phyloP scores from a whole-genome alignment of 768 basidiomycete species.

The Myochromella boudieri region DNA sequence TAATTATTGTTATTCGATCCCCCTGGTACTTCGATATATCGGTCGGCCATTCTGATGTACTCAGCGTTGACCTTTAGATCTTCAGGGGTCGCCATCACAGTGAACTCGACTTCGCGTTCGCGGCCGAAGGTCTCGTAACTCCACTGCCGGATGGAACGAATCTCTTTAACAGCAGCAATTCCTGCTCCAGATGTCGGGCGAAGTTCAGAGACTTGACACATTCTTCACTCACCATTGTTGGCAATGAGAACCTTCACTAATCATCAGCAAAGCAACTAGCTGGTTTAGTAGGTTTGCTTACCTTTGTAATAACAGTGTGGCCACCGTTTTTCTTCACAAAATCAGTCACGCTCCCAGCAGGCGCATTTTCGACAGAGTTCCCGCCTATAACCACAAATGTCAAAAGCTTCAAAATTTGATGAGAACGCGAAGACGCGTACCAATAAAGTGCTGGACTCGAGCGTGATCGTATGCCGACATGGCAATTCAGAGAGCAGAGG shows the following conservation, averaged over 20 bases:
- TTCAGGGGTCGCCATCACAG: constrained; percentile 99
- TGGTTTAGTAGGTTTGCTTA: constrained; percentile 34
- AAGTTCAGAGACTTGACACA: background rate
- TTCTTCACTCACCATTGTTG: constrained; percentile 75
- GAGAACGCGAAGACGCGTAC: constrained; percentile 26
- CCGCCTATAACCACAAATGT: constrained; percentile 61
- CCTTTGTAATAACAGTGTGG: constrained; percentile 98
- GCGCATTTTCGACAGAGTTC: constrained; percentile 85
- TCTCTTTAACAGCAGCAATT: constrained; percentile 99
- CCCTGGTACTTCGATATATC: constrained; percentile 98
- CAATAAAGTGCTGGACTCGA: constrained; percentile 55
- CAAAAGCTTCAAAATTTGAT: constrained; percentile 4
- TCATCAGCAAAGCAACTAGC: constrained; percentile 9
- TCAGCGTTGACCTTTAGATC: constrained; percentile 98
- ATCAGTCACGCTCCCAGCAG: constrained; percentile 77
- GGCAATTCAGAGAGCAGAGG: constrained; percentile 21
- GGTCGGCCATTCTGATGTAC: constrained; percentile 99
- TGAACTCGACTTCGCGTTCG: constrained; percentile 96
- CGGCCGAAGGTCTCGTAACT: constrained; percentile 98
- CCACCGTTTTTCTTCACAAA: constrained; percentile 91
- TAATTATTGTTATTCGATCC: constrained; percentile 99
- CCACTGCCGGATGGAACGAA: constrained; percentile 98
- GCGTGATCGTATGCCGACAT: constrained; percentile 58
- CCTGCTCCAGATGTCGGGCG: constrained; percentile 44
- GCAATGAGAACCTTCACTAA: constrained; percentile 86